These are phyloP conservation scores for Nigrospora osmanthi DNA, from an alignment of 2,329 filamentous ascomycete genomes.

Conservation along the genomic window DNA sequence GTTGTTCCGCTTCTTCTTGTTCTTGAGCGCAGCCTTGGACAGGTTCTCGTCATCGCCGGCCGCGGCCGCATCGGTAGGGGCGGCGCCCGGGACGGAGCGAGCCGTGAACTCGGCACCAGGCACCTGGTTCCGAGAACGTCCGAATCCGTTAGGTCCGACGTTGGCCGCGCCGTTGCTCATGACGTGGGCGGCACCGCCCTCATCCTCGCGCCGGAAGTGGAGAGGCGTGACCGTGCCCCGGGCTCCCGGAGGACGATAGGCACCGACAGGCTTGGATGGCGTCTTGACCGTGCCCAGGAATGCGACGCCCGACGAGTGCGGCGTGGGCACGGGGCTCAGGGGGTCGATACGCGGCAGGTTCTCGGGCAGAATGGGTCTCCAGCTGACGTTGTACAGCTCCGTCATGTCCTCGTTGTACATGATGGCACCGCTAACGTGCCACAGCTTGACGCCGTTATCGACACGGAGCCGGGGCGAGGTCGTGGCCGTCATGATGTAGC, in stretches of 20 bases:
- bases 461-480: slow-evolving; percentile 92
- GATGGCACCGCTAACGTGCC: slow-evolving; percentile 80
- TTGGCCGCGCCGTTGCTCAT: slow-evolving; percentile 69
- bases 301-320: slow-evolving; percentile 74
- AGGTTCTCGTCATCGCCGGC: slow-evolving; percentile 63
- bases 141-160: slow-evolving; percentile 74
- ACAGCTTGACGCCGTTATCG: slow-evolving; percentile 92
- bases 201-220: slow-evolving; percentile 95
- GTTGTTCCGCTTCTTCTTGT: slow-evolving; percentile 93
- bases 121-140: slow-evolving; percentile 64
- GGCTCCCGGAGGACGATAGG: slow-evolving; percentile 90
- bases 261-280: slow-evolving; percentile 92
- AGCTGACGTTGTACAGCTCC: slow-evolving; percentile 85
- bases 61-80: slow-evolving; percentile 52
- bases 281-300: slow-evolving; percentile 87
- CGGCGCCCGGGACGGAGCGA: slow-evolving; percentile 59
- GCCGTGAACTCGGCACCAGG: slow-evolving; percentile 72
- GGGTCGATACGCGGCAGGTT: slow-evolving; percentile 59
- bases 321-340: slow-evolving; percentile 63
- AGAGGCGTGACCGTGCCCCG: slow-evolving; percentile 82
- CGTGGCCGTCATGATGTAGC: slow-evolving; percentile 94
- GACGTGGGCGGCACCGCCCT: slow-evolving; percentile 83
- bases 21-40: slow-evolving; percentile 83
- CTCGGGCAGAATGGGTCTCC: slow-evolving; percentile 67
- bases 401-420: slow-evolving; percentile 96